Evolutionary conservation across 768 basidiomycete genomes (phyloP).

Genomic region (Baorangia bicolor): DNA sequence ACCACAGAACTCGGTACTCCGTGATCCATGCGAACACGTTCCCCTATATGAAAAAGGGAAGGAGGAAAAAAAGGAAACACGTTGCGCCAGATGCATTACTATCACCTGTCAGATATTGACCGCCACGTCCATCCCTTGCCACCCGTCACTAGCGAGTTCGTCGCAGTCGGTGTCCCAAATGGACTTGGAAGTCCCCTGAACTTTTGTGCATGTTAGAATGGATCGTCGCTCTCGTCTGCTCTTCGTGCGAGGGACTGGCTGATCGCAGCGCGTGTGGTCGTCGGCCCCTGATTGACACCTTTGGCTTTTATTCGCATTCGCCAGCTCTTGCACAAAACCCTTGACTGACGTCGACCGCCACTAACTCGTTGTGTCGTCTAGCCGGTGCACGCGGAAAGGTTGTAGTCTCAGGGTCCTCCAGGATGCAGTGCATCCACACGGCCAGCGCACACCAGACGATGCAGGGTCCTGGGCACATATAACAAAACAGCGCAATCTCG

Average conservation of each 20-base stretch:
- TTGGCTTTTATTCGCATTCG: constrained; percentile 1
- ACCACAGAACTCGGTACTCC: too few relatives aligned
- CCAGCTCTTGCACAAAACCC: background rate
- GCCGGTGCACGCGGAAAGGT: constrained; percentile 9
- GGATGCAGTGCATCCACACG: constrained; percentile 25
- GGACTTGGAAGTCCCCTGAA: background rate
- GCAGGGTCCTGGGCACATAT: constrained; percentile 20
- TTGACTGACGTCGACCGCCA: background rate
- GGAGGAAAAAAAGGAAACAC: constrained; percentile 1
- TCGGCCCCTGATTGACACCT: constrained; percentile 14
- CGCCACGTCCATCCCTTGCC: constrained; percentile 3
- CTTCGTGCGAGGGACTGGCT: background rate
- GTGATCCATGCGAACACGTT: constrained; percentile 3
- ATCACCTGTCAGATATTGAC: constrained; percentile 19
- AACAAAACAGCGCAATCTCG: constrained; percentile 17
- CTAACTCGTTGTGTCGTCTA: constrained; percentile 1
- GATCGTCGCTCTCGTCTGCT: background rate
- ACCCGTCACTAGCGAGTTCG: constrained; percentile 4
- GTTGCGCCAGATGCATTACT: constrained; percentile 15
- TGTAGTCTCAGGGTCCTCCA: constrained; percentile 23
- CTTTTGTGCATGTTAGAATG: background rate
- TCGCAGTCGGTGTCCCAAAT: constrained; percentile 5
- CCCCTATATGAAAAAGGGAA: background rate
- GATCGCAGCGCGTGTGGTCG: background rate
- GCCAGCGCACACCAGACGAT: constrained; percentile 21